Evolutionary conservation across 192 early-diverging fungal genomes (phyloP).

Genomic region (Umbelopsis isabellina): DNA sequence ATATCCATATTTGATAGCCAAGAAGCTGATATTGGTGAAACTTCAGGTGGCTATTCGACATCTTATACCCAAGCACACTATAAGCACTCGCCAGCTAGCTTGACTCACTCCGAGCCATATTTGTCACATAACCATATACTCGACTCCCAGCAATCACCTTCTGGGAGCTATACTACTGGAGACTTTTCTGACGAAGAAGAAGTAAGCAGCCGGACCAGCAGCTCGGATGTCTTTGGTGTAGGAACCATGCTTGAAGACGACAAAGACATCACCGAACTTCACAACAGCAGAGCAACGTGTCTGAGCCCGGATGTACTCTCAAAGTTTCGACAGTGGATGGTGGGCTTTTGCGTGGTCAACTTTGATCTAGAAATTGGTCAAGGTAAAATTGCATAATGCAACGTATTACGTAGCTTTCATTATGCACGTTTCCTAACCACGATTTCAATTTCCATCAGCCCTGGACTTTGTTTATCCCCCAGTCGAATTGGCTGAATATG

Average conservation of each 20-base stretch:
- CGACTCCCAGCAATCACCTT: neutral
- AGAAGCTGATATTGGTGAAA: constrained; percentile 18
- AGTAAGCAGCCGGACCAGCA: constrained; percentile 11
- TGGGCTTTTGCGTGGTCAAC: constrained; percentile 77
- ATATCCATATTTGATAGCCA: constrained; percentile 5
- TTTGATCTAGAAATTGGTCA: constrained; percentile 86
- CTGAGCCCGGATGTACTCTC: constrained; percentile 42
- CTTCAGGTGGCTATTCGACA: constrained; percentile 2
- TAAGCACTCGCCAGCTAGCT: neutral
- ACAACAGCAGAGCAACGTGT: neutral
- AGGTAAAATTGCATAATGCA: constrained; percentile 41
- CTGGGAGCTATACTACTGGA: constrained; percentile 1
- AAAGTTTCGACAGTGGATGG: constrained; percentile 65
- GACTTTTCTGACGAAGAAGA: constrained; percentile 12
- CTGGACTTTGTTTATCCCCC: constrained; percentile 76
- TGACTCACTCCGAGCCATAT: constrained; percentile 7
- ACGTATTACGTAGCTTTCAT: neutral
- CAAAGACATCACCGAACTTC: constrained; percentile 2
- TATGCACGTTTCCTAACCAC: constrained; percentile 11
- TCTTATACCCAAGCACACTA: neutral
- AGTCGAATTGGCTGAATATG: constrained; percentile 63
- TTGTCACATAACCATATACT: neutral
- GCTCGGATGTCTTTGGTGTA: constrained; percentile 12
- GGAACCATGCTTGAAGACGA: constrained; percentile 18
- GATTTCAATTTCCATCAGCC: constrained; percentile 39